Conservation (phyloP, 1,284 basidiomycete species). For the Nidula niveotomentosa region DNA sequence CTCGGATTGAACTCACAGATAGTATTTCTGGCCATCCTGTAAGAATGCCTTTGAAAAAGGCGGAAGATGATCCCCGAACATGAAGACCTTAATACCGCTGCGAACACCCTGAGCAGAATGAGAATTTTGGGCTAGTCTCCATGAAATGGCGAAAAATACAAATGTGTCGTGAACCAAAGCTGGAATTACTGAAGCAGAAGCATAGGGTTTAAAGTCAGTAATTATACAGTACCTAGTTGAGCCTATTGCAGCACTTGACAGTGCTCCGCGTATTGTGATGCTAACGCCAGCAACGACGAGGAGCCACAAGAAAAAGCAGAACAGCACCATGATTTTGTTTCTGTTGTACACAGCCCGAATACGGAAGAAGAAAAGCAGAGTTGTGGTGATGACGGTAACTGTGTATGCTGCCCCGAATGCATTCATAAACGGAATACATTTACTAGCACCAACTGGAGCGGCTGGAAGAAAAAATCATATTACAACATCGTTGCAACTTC, state of each 20-base stretch:
- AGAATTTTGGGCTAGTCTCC: slow-evolving; percentile 8
- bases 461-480: no score
- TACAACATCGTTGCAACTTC: no score
- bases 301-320: slow-evolving; percentile 24
- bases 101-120: no score
- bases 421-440: no score
- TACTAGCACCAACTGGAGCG: no score
- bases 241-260: no score
- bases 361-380: slow-evolving; percentile 29
- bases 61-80: slow-evolving; percentile 24
- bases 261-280: no score
- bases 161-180: slow-evolving; percentile 20
- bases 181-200: slow-evolving; percentile 10
- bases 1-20: no score
- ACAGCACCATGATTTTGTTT: slow-evolving; percentile 15
- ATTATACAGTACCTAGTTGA: slow-evolving; percentile 21
- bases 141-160: slow-evolving; percentile 26
- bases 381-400: no score
- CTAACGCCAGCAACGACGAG: no score
- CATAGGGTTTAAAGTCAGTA: slow-evolving; percentile 10
- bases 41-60: no score
- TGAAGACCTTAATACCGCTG: slow-evolving; percentile 12
- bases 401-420: no score
- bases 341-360: slow-evolving; percentile 25
- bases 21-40: slow-evolving; percentile 29